A percentile compares a stretch with the other conserved stretches of the same genome.
Conservation (phyloP, 2,329 filamentous ascomycete genomes). For the Ilyonectria robusta region DNA sequence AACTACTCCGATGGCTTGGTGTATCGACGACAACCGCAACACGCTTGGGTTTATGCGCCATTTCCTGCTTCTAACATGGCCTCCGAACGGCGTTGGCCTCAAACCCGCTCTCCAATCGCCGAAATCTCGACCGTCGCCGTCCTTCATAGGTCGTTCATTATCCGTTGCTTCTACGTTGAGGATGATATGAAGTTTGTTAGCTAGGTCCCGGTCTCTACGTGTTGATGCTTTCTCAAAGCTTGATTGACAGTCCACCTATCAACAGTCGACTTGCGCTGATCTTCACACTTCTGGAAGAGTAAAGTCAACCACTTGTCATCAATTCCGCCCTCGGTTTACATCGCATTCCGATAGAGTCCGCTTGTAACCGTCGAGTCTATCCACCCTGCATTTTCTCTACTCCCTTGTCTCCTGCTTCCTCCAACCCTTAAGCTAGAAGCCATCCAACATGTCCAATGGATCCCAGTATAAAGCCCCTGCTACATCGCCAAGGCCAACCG, state of each 20-base stretch:
- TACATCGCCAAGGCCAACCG: slow-evolving; percentile 32
- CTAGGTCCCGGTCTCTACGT: background rate
- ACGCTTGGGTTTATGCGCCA: slow-evolving; percentile 37
- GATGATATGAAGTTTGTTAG: background rate
- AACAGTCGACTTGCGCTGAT: background rate
- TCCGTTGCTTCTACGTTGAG: background rate
- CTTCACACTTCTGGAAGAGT: background rate
- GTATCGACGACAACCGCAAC: slow-evolving; percentile 8
- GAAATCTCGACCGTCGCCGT: slow-evolving; percentile 15
- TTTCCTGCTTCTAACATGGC: slow-evolving; percentile 24
- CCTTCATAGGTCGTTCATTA: slow-evolving; percentile 7
- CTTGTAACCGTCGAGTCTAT: background rate
- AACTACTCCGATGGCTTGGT: slow-evolving; percentile 25
- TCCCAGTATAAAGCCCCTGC: slow-evolving; percentile 18
- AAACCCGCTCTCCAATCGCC: slow-evolving; percentile 26
- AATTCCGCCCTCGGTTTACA: background rate
- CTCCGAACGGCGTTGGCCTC: slow-evolving; percentile 31
- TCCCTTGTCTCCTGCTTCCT: background rate
- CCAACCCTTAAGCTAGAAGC: background rate
- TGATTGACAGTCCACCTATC: background rate
- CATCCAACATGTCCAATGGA: background rate
- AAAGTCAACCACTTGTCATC: background rate
- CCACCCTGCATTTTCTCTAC: background rate
- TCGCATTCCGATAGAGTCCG: slow-evolving; percentile 1
- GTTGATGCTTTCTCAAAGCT: background rate